These are phyloP conservation scores for Pluteus cervinus DNA, from an alignment of 768 basidiomycete genomes.

Conservation along the genomic window DNA sequence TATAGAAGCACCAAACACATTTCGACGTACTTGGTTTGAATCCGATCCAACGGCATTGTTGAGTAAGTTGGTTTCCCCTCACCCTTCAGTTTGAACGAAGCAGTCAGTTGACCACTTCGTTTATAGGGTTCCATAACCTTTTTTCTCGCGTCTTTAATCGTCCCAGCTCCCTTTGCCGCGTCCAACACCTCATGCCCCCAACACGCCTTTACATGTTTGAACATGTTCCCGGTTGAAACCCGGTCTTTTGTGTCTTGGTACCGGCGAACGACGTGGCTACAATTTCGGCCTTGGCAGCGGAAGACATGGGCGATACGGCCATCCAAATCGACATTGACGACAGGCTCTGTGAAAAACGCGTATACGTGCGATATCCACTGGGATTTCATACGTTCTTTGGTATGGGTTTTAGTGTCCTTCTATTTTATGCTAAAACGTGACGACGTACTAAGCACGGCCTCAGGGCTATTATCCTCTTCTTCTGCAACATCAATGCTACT, in stretches of 20 bases:
- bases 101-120: background rate
- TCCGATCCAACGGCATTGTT: background rate
- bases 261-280: conserved; percentile 7
- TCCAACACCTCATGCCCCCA: conserved; percentile 18
- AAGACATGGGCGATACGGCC: conserved; percentile 8
- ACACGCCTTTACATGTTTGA: conserved; percentile 17
- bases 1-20: no score
- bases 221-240: conserved; percentile 18
- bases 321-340: conserved; percentile 5
- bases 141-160: conserved; percentile 6
- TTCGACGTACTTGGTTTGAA: no score
- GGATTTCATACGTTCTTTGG: conserved; percentile 2
- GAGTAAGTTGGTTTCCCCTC: background rate
- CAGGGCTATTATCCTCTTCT: no score
- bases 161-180: conserved; percentile 7
- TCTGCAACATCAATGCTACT: no score
- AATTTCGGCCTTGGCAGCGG: conserved; percentile 7
- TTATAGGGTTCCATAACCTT: conserved; percentile 1
- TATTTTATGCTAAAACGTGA: no score
- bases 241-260: conserved; percentile 10
- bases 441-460: no score
- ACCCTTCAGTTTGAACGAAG: background rate
- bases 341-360: conserved; percentile 10
- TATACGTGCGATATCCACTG: conserved; percentile 8
- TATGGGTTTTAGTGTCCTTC: no score